Base-by-base conservation (phyloP, 1,284 basidiomycete genomes). In the Apiotrichum mycotoxinovorans region DNA sequence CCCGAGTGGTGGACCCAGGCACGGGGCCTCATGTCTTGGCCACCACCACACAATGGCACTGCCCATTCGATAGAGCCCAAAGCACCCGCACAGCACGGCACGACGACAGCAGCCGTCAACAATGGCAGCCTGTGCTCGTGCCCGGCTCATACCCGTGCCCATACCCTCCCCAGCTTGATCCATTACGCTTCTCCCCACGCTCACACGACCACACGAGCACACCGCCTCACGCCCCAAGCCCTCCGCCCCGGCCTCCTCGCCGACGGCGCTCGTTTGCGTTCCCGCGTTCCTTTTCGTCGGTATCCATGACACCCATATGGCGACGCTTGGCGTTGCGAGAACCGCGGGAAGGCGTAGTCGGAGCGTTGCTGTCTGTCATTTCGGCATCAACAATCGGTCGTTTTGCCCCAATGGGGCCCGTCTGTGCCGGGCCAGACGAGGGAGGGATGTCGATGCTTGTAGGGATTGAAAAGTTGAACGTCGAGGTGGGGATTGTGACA, bases 351-450 rank as follows among this genome's bases (percentile, higher is more conserved):
- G 61, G 57, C 3, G 61, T 58, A 7, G 51, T 40, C 9, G 60
- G 52, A 46, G 18, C 11, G 8, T 18, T 41, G 18, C 40, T 43
- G 49, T 62, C 57, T 4, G 27, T 30, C 61, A 60, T 60, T 23
- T 60, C 58, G 20, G 54, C 52, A 33, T 62, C 61, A 42, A 61
- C 43, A n/a, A 62, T 59, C n/a, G 57, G 54, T 0, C 61, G 57
- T 35, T 62, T 62, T 18, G 48, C 22, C 12, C 61, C 61, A 5
- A 56, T 54, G 8, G 54, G 54, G 4, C 54, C 57, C 0, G 54
- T 47, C 57, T 62, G 61, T 1, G 52, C 42, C 0, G 61, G 61
- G 7, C 51, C 57, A 12, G 45, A 45, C 27, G 51, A 25, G 8
- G 46, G 22, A 2, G 56, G 53, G 18, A 59, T 51, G 7, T 44